A percentile compares a stretch with the other conserved stretches of the same genome.
Evolutionary conservation across 371 early-diverging fungal genomes (phyloP).

Genomic region (Apophysomyces variabilis): DNA sequence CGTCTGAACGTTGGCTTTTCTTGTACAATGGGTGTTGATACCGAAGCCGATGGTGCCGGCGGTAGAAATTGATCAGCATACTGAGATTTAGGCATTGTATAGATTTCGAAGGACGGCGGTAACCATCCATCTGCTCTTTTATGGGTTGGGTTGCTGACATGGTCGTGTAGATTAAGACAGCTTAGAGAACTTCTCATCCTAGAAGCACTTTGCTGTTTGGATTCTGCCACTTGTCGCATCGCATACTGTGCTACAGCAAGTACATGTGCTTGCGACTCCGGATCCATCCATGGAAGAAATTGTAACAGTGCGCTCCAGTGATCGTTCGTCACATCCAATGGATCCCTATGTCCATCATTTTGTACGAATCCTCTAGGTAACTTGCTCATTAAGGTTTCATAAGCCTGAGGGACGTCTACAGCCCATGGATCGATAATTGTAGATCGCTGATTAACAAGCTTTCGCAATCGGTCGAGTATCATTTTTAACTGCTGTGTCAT

Average conservation of each 20-base stretch:
- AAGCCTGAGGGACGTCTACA: slow-evolving; percentile 32
- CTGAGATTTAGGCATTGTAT: not conserved
- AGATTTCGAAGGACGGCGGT: slow-evolving; percentile 10
- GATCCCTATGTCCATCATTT: not conserved
- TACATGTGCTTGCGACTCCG: slow-evolving; percentile 10
- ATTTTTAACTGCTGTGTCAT: not conserved
- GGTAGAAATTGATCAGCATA: not conserved
- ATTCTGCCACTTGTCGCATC: slow-evolving; percentile 7
- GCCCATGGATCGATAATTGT: slow-evolving; percentile 38
- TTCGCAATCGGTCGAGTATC: not conserved
- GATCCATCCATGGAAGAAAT: slow-evolving; percentile 14
- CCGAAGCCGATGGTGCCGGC: slow-evolving; percentile 6
- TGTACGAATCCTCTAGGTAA: not conserved
- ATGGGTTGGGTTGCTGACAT: slow-evolving; percentile 3
- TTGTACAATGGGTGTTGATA: not conserved
- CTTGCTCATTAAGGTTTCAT: slow-evolving; percentile 13
- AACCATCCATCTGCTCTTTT: slow-evolving; percentile 33
- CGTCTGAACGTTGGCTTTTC: slow-evolving; percentile 14
- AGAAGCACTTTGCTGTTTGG: not conserved
- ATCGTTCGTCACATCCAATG: slow-evolving; percentile 8
- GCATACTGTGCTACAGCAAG: slow-evolving; percentile 9
- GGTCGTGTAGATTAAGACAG: slow-evolving; percentile 16
- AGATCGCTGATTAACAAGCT: slow-evolving; percentile 4
- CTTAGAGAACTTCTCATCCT: slow-evolving; percentile 17
- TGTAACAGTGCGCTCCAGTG: slow-evolving; percentile 13